Conservation (phyloP, 306 rosid genomes). For the Abrus pulchellus region DNA sequence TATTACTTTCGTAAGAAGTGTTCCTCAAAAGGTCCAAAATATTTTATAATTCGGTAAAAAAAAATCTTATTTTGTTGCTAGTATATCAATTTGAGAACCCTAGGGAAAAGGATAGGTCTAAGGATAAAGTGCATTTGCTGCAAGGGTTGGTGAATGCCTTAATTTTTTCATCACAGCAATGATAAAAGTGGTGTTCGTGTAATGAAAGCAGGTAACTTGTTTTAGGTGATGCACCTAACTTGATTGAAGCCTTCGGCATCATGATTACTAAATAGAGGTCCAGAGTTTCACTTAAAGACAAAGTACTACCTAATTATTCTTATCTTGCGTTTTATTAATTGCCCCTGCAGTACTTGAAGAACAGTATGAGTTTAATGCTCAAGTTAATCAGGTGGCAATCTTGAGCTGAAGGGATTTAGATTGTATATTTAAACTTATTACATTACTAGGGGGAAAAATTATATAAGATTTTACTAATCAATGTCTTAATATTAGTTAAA, state of each 20-base stretch:
- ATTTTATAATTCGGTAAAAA: neutral
- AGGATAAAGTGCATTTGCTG: conserved; percentile 32
- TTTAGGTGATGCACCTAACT: conserved; percentile 48
- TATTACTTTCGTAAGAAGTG: conserved; percentile 21
- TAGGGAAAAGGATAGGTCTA: conserved; percentile 21
- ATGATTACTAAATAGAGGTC: conserved; percentile 39
- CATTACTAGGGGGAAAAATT: too few relatives aligned
- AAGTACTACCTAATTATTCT: conserved; percentile 21
- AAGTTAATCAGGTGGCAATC: neutral
- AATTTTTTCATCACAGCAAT: conserved; percentile 42
- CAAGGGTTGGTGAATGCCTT: conserved; percentile 46
- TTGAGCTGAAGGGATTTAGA: neutral
- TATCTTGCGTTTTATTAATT: conserved; percentile 29
- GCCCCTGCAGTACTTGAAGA: neutral
- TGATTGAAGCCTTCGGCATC: conserved; percentile 30
- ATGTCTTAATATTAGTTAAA: too few relatives aligned
- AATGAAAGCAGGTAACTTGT: conserved; percentile 17
- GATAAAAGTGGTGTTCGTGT: conserved; percentile 27
- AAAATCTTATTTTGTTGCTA: neutral
- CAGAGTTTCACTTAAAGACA: conserved; percentile 6
- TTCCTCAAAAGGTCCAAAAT: conserved; percentile 40
- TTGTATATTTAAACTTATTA: neutral
- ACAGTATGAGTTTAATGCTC: conserved; percentile 12
- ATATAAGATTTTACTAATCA: too few relatives aligned
- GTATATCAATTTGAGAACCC: neutral